A percentile compares a stretch with the other conserved stretches of the same genome.
These are phyloP conservation scores for Striga hermonthica DNA, from an alignment of 305 asterid genomes.

Conservation along the genomic window DNA sequence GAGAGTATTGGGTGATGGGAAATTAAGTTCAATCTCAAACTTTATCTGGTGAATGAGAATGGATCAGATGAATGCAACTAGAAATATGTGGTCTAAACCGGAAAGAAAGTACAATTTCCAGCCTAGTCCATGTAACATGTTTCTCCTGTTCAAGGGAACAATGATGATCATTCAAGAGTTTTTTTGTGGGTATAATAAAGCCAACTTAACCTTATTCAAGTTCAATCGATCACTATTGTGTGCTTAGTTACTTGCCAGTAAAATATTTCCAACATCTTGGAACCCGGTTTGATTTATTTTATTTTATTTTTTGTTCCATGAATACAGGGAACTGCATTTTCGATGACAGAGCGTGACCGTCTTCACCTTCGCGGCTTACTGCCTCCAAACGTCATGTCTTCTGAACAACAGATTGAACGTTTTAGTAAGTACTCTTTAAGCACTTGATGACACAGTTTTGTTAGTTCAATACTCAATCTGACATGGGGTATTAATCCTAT, in stretches of 20 bases:
- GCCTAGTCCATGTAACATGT: neutral
- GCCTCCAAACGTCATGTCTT: conserved; percentile 80
- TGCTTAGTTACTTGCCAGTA: neutral
- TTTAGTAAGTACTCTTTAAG: conserved; percentile 63
- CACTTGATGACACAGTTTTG: conserved; percentile 13
- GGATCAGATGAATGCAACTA: conserved; percentile 9
- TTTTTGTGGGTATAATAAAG: conserved; percentile 13
- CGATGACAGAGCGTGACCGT: conserved; percentile 95
- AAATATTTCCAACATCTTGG: conserved; percentile 3
- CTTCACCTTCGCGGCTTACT: conserved; percentile 87
- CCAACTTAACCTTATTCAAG: conserved; percentile 23
- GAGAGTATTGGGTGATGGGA: neutral
- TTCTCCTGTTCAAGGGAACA: conserved; percentile 2
- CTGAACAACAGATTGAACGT: conserved; percentile 88
- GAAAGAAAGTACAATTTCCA: neutral
- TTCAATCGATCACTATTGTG: conserved; percentile 9
- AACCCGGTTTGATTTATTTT: conserved; percentile 2
- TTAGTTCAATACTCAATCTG: conserved; percentile 19
- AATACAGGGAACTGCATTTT: conserved; percentile 89
- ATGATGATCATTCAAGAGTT: neutral
- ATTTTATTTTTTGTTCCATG: conserved; percentile 30
- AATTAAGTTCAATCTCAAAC: neutral
- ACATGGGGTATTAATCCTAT: neutral
- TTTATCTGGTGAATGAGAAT: conserved; percentile 7
- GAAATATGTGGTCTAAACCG: conserved; percentile 7